Evolutionary conservation across 2,329 filamentous ascomycete species (phyloP).

Genomic region (Huntiella bhutanensis): DNA sequence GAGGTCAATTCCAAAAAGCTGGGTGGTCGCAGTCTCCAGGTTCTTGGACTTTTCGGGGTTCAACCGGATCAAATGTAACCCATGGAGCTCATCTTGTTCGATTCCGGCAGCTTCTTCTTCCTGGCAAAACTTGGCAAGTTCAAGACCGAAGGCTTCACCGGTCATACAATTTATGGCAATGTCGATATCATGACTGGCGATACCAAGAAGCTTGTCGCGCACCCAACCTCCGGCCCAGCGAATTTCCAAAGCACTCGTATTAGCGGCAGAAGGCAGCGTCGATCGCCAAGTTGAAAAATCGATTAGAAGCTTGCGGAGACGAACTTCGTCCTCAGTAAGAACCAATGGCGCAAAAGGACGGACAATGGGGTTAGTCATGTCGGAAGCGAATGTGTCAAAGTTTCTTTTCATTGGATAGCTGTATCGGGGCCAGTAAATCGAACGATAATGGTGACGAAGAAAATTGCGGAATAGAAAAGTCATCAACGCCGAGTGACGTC

Average conservation of each 20-base stretch:
- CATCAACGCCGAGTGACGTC: neutral
- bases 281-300: constrained; percentile 43
- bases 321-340: constrained; percentile 52
- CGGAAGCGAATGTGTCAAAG: neutral
- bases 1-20: constrained; percentile 68
- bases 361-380: constrained; percentile 2
- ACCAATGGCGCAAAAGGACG: constrained; percentile 18
- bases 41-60: constrained; percentile 97
- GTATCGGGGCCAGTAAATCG: neutral
- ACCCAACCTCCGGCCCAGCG: constrained; percentile 81
- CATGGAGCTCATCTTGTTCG: constrained; percentile 41
- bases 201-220: constrained; percentile 59
- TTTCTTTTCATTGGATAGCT: constrained; percentile 2
- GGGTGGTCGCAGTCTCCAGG: constrained; percentile 76
- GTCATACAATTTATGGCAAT: constrained; percentile 76
- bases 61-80: constrained; percentile 69
- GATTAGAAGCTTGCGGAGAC: constrained; percentile 56
- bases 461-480: neutral
- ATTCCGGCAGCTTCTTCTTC: constrained; percentile 41
- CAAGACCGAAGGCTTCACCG: constrained; percentile 53
- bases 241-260: constrained; percentile 35
- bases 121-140: constrained; percentile 49
- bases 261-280: constrained; percentile 21
- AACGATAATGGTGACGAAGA: neutral
- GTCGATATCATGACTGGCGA: constrained; percentile 63